Evolutionary conservation across 1,284 basidiomycete species (phyloP), one percentile per base, ranked within the genome.

Genomic region (Ceratobasidium sp.): DNA sequence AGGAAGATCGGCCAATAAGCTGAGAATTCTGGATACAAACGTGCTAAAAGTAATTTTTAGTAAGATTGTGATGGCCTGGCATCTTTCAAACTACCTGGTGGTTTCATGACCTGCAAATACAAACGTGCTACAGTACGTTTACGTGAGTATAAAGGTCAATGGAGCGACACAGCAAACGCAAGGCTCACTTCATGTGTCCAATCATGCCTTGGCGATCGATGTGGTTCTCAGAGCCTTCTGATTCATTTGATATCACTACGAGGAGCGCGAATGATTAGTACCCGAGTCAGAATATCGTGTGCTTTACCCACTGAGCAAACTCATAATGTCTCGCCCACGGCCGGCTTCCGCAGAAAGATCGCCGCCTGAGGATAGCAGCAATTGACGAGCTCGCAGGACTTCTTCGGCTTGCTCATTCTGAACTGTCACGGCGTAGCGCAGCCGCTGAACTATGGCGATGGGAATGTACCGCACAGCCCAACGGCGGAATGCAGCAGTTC

Each of bases 1-100:
- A 0, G 83, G 86, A 60, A 86, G 78, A 34, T 82, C 82, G 0
- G 88, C 83, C 16, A 94, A 86, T 28, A 86, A 85, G 78, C 89
- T 89, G 1, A 93, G 81, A 72, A 86, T 87, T 91, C 92, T 94
- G 1, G 89, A 86, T 0, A 92, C 81, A 0, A 89, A 87, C 0
- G 87, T 89, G 0, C 82, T 81, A 9, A 16, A n/a, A 8, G 14
- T 21, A 8, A 32, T 2, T 32, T 21, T 36, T 2, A 34, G 21
- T 21, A 39, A 18, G 14, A 39, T 26, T 10, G 4, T 9, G 8
- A 18, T 30, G 28, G 39, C 10, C 4, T 10, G 39, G 12, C 3
- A 16, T 21, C 5, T 23, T 34, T 2, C 3, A 26, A 16, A 21
- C n/a, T 48, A 65, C 61, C 53, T 58, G 1, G 61, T 59, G 16